A percentile compares a stretch with the other conserved stretches of the same genome.
phyloP scores from a whole-genome alignment of 352 stramenopile genomes.

The Globisporangium viniferum region DNA sequence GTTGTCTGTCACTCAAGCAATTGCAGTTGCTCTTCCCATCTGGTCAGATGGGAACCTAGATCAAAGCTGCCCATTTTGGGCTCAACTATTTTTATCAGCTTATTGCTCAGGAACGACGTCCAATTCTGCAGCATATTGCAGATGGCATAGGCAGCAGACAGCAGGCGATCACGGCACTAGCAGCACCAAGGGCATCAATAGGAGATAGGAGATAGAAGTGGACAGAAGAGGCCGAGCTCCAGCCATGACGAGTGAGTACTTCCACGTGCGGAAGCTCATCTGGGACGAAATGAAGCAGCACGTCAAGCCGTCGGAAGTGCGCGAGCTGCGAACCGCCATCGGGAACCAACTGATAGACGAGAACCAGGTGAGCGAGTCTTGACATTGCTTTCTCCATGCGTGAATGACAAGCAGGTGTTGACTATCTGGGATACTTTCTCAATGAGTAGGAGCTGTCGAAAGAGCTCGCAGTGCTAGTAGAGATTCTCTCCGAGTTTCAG shows the following conservation, averaged over 20 bases:
- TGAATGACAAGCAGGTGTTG: background rate
- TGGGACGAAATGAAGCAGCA: constrained; percentile 72
- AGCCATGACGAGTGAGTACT: constrained; percentile 48
- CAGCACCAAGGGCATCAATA: background rate
- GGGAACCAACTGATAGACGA: constrained; percentile 62
- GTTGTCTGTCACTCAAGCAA: background rate
- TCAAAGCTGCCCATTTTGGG: background rate
- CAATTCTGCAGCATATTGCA: constrained; percentile 1
- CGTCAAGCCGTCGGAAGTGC: constrained; percentile 48
- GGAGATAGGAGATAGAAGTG: background rate
- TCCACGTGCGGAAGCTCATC: constrained; percentile 64
- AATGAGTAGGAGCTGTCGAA: constrained; percentile 39
- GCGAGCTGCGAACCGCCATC: constrained; percentile 58
- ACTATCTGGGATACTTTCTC: background rate
- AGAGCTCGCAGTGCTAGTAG: constrained; percentile 56
- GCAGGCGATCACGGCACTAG: background rate
- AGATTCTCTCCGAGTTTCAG: constrained; percentile 80
- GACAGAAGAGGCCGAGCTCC: background rate
- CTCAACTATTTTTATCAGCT: constrained; percentile 6
- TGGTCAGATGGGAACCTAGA: background rate
- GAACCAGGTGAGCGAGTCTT: constrained; percentile 40
- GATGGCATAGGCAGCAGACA: constrained; percentile 1
- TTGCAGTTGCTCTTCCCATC: background rate
- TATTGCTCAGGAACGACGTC: background rate
- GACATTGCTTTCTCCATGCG: background rate